Conservation (phyloP, 805 yeast species). For the Candida dajiaensis region DNA sequence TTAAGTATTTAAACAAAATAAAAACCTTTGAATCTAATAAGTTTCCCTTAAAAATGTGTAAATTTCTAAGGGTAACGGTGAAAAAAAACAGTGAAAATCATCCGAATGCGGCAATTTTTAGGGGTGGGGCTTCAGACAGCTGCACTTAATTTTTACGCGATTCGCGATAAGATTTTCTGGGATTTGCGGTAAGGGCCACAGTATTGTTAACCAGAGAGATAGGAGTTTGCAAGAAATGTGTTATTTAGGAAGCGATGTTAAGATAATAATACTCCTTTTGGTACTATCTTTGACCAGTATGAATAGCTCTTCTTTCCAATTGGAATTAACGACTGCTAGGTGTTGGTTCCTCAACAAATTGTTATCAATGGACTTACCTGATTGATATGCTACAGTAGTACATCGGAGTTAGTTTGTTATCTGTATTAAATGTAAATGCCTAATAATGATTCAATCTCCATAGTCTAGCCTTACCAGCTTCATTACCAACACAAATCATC, state of each 20-base stretch:
- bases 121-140: background rate
- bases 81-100: background rate
- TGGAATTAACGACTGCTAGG: too few species aligned
- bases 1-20: too few species aligned
- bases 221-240: too few species aligned
- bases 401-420: background rate
- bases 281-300: too few species aligned
- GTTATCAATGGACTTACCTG: background rate
- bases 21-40: background rate
- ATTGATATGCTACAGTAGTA: background rate
- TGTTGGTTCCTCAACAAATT: too few species aligned
- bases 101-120: background rate
- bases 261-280: too few species aligned
- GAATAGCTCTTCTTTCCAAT: too few species aligned
- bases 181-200: background rate
- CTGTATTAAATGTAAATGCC: background rate
- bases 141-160: background rate
- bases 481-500: conserved; percentile 85
- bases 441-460: conserved; percentile 85
- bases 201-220: background rate
- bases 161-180: background rate
- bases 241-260: too few species aligned
- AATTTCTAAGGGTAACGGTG: background rate
- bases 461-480: conserved; percentile 81
- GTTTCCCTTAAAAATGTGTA: background rate